Conservation (phyloP, 495 filamentous ascomycete genomes). For the Annulohypoxylon nitens region DNA sequence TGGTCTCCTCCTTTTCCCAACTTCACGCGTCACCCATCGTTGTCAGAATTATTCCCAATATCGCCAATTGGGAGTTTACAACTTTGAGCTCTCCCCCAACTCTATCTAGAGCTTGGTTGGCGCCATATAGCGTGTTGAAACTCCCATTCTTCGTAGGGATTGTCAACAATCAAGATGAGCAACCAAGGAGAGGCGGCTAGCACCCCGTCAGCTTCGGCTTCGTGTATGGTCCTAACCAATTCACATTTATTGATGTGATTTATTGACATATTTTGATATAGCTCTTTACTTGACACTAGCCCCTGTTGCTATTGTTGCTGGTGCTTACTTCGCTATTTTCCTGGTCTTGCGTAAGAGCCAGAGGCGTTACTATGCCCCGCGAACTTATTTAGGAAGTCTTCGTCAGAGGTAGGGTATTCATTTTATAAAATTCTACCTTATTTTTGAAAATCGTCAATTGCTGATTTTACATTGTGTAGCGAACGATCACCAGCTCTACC, state of each 20-base stretch:
- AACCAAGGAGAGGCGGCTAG: conserved; percentile 35
- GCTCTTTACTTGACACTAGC: conserved; percentile 68
- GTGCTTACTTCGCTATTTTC: conserved; percentile 77
- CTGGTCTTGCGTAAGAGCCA: conserved; percentile 79
- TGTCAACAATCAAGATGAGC: conserved; percentile 45
- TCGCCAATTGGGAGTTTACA: conserved; percentile 9
- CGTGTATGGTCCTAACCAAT: conserved; percentile 33
- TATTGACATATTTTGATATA: conserved; percentile 30
- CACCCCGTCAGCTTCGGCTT: conserved; percentile 32
- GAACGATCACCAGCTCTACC: conserved; percentile 77
- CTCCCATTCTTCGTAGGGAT: conserved; percentile 7
- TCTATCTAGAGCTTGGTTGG: conserved; percentile 5
- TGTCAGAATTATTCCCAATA: conserved; percentile 21
- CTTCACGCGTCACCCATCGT: conserved; percentile 8
- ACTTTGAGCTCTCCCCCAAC: background rate
- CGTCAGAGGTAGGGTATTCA: conserved; percentile 67
- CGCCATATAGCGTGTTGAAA: background rate
- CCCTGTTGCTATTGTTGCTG: conserved; percentile 74
- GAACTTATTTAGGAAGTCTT: conserved; percentile 85
- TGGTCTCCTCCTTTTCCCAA: conserved; percentile 13
- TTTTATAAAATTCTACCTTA: conserved; percentile 12
- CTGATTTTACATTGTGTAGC: conserved; percentile 53
- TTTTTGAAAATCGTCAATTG: background rate
- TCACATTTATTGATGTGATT: background rate
- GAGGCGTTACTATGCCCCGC: conserved; percentile 84